phyloP scores from a whole-genome alignment of 2,329 filamentous ascomycete species.

The Aureobasidium leucospermi region DNA sequence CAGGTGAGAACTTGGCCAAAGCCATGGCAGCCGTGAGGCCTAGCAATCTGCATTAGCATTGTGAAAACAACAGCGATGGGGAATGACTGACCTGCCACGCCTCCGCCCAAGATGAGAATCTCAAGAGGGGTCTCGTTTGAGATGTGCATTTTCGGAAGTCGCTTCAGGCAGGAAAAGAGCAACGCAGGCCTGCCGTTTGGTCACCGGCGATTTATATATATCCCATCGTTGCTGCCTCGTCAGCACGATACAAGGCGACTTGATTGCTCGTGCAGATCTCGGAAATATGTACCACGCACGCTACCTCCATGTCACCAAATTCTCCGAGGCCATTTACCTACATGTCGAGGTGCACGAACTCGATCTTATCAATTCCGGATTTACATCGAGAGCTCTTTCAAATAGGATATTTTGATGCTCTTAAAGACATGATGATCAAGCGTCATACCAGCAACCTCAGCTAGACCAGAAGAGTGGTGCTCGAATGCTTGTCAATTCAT shows the following conservation, averaged over 20 bases:
- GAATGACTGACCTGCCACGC: conserved; percentile 6
- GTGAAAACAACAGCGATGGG: background rate
- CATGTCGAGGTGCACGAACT: background rate
- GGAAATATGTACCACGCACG: background rate
- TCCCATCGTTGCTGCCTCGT: background rate
- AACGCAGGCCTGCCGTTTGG: too few species aligned
- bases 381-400: too few species aligned
- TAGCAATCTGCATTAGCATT: background rate
- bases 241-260: background rate
- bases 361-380: too few species aligned
- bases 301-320: too few species aligned
- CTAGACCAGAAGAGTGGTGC: too few species aligned
- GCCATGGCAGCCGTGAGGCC: conserved; percentile 45
- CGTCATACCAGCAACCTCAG: too few species aligned
- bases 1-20: conserved; percentile 34
- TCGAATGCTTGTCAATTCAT: too few species aligned
- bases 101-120: conserved; percentile 11
- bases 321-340: background rate
- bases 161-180: background rate
- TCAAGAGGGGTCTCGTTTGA: conserved; percentile 3
- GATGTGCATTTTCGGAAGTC: background rate
- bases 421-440: too few species aligned
- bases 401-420: too few species aligned
- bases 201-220: too few species aligned
- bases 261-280: conserved; percentile 1